Base-by-base conservation (phyloP, 148 eudicot species). In the Cornus controversa region DNA sequence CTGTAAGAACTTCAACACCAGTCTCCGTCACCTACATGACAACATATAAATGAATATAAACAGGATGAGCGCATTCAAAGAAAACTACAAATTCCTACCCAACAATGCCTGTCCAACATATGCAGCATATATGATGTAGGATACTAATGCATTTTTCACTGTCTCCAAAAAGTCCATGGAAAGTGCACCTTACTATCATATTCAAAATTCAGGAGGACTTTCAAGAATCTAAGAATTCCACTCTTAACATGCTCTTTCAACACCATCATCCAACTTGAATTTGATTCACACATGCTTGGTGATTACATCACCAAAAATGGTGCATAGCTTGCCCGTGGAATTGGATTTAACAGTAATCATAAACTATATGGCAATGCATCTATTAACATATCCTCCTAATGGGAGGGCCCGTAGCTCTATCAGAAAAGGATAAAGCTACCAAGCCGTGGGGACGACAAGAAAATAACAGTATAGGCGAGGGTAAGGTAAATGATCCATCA, bases 1-100 rank as follows among this genome's bases (percentile, higher is more conserved):
- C 99, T 10, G 99, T 91, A 31, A 96, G 90, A 76, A 93, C 94
- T 82, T 96, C 99, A 53, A 87, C 97, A 67, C 99, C 99, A 11
- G 92, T 93, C 72, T 90, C 98, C 0, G 98, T 96, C 76, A 96
- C 99, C 99, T 96, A 80, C 78, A 89, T 1, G 14, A 74, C 28
- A 67, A 24, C 25, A 50, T 57, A 20, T 24, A 42, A 23, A 72
- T 31, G 5, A 58, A 60, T 14, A 60, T 22, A 60, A 20, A 60
- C 8, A 4, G 64, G 25, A 22, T 60, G 64, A 22, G 15, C 6
- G 18, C 25, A 6, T n/a, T 18, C 24, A 60, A 60, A 22, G 57
- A 60, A 0, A 7, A n/a, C 20, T 6, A 6, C 9, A 60, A 20
- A n/a, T 18, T 60, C 24, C 8, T 6, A 60, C 22, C 5, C 24